Evolutionary conservation across 176 grass and related monocot genomes (phyloP).

Genomic region (Hyparrhenia diplandra): DNA sequence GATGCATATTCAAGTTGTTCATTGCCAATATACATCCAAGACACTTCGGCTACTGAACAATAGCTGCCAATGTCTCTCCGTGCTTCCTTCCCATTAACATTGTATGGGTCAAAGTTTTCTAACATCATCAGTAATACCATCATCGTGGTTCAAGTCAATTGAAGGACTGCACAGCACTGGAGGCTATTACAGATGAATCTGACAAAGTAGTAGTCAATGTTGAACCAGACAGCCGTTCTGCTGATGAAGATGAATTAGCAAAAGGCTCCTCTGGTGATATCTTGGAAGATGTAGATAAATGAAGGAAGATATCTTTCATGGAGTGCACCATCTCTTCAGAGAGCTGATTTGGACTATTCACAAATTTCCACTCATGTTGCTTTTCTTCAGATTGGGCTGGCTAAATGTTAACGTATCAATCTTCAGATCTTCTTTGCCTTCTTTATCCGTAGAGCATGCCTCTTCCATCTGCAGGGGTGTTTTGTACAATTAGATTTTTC

Average conservation of each 20-base stretch:
- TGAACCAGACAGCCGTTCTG: constrained; percentile 44
- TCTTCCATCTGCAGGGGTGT: constrained; percentile 45
- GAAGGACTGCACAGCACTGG: constrained; percentile 54
- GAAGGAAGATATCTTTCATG: constrained; percentile 91
- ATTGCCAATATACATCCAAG: constrained; percentile 89
- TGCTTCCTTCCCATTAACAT: constrained; percentile 66
- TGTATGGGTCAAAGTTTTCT: constrained; percentile 71
- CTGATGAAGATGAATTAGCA: constrained; percentile 63
- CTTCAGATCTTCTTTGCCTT: constrained; percentile 31
- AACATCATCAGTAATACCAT: constrained; percentile 41
- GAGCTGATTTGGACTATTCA: constrained; percentile 70
- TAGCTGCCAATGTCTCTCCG: constrained; percentile 81
- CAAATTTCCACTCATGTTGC: constrained; percentile 25
- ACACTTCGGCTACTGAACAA: constrained; percentile 62
- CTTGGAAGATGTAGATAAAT: constrained; percentile 76
- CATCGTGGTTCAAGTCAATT: constrained; percentile 38
- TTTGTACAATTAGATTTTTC: not conserved
- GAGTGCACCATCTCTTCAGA: constrained; percentile 93
- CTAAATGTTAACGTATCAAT: constrained; percentile 33
- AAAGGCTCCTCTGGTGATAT: constrained; percentile 37
- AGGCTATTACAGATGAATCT: constrained; percentile 56
- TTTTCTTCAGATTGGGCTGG: constrained; percentile 28
- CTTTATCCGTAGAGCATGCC: constrained; percentile 9
- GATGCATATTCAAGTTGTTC: constrained; percentile 92
- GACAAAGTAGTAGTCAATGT: constrained; percentile 61